Evolutionary conservation across 305 asterid species (phyloP).

Genomic region (Fraxinus platypoda): DNA sequence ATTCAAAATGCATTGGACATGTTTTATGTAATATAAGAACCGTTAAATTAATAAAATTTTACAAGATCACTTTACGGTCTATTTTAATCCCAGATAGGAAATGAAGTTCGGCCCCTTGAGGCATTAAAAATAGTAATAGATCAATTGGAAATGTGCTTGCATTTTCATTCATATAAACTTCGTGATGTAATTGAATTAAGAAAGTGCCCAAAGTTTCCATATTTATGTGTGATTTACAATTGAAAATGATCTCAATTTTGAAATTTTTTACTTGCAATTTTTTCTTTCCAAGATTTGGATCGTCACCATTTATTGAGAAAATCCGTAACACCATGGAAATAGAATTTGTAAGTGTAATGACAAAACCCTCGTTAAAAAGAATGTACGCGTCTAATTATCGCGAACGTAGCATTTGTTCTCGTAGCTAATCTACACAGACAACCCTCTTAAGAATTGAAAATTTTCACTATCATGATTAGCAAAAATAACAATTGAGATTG

Average conservation of each 20-base stretch:
- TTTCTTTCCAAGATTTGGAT: background rate
- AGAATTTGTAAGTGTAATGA: background rate
- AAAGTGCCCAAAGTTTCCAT: background rate
- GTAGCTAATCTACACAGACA: background rate
- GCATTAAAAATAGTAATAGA: no score
- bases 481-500: slow-evolving; percentile 23
- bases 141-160: background rate
- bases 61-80: background rate
- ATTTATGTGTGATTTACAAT: background rate
- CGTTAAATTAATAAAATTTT: no score
- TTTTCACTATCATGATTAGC: background rate
- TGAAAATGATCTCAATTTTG: background rate
- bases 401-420: background rate
- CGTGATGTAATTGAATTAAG: background rate
- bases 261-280: background rate
- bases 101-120: background rate
- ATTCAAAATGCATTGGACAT: no score
- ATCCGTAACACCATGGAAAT: background rate
- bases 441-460: background rate
- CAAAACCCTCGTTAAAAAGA: background rate
- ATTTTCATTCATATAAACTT: background rate
- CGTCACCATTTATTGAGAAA: background rate
- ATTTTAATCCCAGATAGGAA: background rate
- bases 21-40: no score
- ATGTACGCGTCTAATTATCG: background rate